Percentiles rank a stretch among this genome's conserved stretches.
Conservation (phyloP, 2,329 filamentous ascomycete species). For the Coleophoma cylindrospora region DNA sequence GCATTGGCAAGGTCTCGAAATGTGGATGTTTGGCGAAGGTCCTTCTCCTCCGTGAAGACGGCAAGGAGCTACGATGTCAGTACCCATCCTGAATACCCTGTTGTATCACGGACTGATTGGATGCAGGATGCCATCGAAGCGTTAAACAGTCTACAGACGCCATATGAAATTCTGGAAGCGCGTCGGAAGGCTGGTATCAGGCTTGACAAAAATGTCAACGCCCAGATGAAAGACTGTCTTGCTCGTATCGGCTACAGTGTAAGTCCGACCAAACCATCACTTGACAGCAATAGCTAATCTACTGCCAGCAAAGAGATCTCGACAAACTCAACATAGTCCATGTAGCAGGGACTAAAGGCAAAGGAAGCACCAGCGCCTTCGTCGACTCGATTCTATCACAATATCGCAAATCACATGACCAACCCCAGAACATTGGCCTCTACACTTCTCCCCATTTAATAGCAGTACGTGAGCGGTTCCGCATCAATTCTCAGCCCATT, state of each 20-base stretch:
- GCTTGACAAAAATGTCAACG: slow-evolving; percentile 65
- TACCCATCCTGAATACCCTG: not conserved
- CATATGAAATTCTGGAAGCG: slow-evolving; percentile 74
- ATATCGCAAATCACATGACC: slow-evolving; percentile 32
- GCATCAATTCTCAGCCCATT: slow-evolving; percentile 53
- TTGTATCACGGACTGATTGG: not conserved
- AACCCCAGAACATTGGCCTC: slow-evolving; percentile 43
- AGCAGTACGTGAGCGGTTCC: slow-evolving; percentile 62
- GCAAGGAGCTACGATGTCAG: slow-evolving; percentile 13
- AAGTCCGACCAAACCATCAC: slow-evolving; percentile 8
- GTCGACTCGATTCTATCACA: slow-evolving; percentile 55
- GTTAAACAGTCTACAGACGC: slow-evolving; percentile 87
- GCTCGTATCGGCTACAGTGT: slow-evolving; percentile 71
- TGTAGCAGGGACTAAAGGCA: slow-evolving; percentile 73
- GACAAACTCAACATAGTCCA: slow-evolving; percentile 62
- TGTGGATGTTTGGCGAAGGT: not conserved
- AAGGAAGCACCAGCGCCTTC: slow-evolving; percentile 69
- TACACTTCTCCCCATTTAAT: slow-evolving; percentile 68
- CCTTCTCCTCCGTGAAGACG: not conserved
- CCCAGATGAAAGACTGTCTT: slow-evolving; percentile 77
- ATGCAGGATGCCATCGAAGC: slow-evolving; percentile 79
- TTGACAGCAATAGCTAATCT: not conserved
- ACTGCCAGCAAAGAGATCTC: slow-evolving; percentile 28
- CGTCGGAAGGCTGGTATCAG: slow-evolving; percentile 69
- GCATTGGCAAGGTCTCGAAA: too few relatives aligned